A percentile compares a stretch with the other conserved stretches of the same genome.
phyloP scores from a whole-genome alignment of 768 basidiomycete species.

The Suillus alpinus region DNA sequence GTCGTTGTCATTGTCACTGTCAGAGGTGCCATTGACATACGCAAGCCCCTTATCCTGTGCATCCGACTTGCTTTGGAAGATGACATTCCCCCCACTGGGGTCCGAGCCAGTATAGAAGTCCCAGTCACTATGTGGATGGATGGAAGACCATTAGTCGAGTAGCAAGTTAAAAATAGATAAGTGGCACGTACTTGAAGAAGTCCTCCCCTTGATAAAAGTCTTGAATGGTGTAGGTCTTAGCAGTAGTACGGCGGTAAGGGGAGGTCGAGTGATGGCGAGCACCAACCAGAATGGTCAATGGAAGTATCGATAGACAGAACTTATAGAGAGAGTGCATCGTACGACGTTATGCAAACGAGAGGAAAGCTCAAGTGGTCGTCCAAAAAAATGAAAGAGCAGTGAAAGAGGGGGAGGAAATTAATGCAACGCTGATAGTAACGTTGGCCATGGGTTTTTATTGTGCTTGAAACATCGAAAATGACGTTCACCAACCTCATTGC shows the following conservation, averaged over 20 bases:
- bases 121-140: conserved; percentile 48
- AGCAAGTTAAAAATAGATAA: not conserved
- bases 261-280: conserved; percentile 17
- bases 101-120: conserved; percentile 61
- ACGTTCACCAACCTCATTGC: not conserved
- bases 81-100: conserved; percentile 72
- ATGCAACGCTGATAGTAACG: not conserved
- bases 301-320: conserved; percentile 27
- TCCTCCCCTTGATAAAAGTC: conserved; percentile 47
- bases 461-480: not conserved
- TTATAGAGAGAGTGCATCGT: conserved; percentile 32
- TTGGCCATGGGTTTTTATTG: not conserved
- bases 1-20: not conserved
- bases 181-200: conserved; percentile 54
- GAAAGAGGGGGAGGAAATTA: not conserved
- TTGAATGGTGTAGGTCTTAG: conserved; percentile 32
- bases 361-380: not conserved
- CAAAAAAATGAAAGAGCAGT: not conserved
- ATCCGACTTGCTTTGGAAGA: conserved; percentile 47
- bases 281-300: conserved; percentile 38
- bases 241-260: conserved; percentile 25
- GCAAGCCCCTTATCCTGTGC: conserved; percentile 56
- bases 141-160: not conserved
- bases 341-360: not conserved
- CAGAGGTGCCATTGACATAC: conserved; percentile 29